Conservation (phyloP, 805 yeast species). For the Zygoascus flipseniorum region DNA sequence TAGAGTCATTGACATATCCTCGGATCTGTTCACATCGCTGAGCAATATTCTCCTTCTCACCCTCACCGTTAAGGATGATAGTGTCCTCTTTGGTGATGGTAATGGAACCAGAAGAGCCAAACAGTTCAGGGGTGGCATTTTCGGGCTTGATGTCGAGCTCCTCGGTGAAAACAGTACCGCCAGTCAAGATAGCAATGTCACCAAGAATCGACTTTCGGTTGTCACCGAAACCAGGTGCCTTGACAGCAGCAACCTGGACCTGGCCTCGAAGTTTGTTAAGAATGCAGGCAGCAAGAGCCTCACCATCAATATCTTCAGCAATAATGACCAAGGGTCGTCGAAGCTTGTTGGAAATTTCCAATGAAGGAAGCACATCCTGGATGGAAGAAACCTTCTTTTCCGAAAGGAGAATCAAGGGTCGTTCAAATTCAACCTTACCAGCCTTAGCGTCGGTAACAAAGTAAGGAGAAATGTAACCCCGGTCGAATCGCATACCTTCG, state of each 20-base stretch:
- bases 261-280: slow-evolving; percentile 96
- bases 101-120: slow-evolving; percentile 87
- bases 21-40: slow-evolving; percentile 93
- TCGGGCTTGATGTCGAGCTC: slow-evolving; percentile 95
- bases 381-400: slow-evolving; percentile 90
- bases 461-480: slow-evolving; percentile 95
- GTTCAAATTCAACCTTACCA: slow-evolving; percentile 92
- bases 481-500: slow-evolving; percentile 97
- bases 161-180: slow-evolving; percentile 82
- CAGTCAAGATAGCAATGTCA: slow-evolving; percentile 89
- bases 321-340: slow-evolving; percentile 89
- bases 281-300: slow-evolving; percentile 96
- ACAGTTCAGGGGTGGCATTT: slow-evolving; percentile 78
- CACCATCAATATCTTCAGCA: slow-evolving; percentile 96
- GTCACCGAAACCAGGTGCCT: slow-evolving; percentile 99
- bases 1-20: slow-evolving; percentile 60
- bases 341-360: slow-evolving; percentile 85
- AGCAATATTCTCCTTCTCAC: slow-evolving; percentile 68
- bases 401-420: slow-evolving; percentile 77
- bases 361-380: slow-evolving; percentile 85
- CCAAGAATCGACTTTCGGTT: slow-evolving; percentile 94
- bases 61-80: slow-evolving; percentile 87
- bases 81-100: slow-evolving; percentile 95
- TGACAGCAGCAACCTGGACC: slow-evolving; percentile 94
- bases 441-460: slow-evolving; percentile 86